Conservation (phyloP, 1,284 basidiomycete species). For the Fomitopsis betulina region DNA sequence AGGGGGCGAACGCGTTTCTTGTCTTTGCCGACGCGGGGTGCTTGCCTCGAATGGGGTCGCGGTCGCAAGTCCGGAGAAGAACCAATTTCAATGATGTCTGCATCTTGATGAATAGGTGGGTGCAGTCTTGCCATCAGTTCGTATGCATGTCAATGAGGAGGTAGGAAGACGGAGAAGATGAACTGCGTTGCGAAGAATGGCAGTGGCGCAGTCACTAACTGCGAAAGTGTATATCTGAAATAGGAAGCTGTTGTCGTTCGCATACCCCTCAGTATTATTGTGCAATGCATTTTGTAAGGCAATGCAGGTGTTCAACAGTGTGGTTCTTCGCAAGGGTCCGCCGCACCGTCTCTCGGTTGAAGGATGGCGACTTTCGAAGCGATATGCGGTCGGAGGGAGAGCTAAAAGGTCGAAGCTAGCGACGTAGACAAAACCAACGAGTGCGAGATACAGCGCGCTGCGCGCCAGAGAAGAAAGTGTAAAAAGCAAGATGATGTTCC, state of each 20-base stretch:
- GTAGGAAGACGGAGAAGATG: neutral
- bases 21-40: neutral
- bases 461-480: too few relatives aligned
- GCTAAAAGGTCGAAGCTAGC: too few relatives aligned
- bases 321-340: too few relatives aligned
- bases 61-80: constrained; percentile 5
- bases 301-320: too few relatives aligned
- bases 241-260: neutral
- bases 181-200: neutral
- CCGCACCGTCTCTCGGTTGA: too few relatives aligned
- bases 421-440: too few relatives aligned
- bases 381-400: too few relatives aligned
- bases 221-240: neutral
- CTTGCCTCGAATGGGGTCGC: neutral
- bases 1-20: constrained; percentile 1
- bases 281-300: too few relatives aligned
- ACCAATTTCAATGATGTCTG: constrained; percentile 4
- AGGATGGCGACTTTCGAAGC: too few relatives aligned
- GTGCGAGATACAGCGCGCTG: too few relatives aligned
- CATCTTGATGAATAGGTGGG: neutral
- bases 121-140: neutral
- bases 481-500: too few relatives aligned
- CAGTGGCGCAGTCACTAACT: neutral
- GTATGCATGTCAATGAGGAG: neutral
- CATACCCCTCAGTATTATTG: too few relatives aligned